These are phyloP conservation scores for Fusarium succisae DNA, from an alignment of 2,329 filamentous ascomycete genomes.

Conservation along the genomic window DNA sequence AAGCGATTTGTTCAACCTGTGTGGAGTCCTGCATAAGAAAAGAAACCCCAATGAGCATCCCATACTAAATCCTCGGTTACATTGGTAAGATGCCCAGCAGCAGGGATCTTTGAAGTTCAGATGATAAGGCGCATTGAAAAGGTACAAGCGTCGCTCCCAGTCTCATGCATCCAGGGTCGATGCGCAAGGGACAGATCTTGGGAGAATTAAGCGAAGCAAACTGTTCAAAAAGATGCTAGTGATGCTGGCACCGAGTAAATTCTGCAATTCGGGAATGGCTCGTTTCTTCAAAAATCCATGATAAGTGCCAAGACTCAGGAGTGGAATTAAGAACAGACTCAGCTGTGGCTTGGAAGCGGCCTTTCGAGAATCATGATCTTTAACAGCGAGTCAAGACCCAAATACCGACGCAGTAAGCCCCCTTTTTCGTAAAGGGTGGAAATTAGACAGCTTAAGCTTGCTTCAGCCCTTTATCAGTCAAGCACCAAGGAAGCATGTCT, in stretches of 20 bases:
- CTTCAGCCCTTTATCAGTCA: neutral
- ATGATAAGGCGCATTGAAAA: neutral
- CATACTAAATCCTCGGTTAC: neutral
- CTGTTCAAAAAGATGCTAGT: neutral
- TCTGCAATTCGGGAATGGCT: neutral
- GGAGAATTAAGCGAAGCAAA: neutral
- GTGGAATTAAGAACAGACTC: neutral
- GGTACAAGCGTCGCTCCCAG: neutral
- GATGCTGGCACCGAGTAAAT: neutral
- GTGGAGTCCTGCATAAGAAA: too few species aligned
- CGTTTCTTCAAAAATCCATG: neutral
- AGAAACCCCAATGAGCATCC: neutral
- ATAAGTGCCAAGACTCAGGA: neutral
- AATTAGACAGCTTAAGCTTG: neutral
- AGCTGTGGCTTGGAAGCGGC: neutral
- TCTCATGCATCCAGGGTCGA: neutral
- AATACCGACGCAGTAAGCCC: neutral
- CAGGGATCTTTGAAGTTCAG: neutral
- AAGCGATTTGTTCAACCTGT: neutral
- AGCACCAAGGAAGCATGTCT: neutral
- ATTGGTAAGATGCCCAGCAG: neutral
- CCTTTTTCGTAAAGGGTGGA: neutral
- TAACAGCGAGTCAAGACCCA: neutral
- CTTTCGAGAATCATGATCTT: neutral
- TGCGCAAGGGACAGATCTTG: neutral